A percentile compares a stretch with the other conserved stretches of the same genome.
Evolutionary conservation across 805 yeast species (phyloP).

Genomic region (Starmerella sp.): DNA sequence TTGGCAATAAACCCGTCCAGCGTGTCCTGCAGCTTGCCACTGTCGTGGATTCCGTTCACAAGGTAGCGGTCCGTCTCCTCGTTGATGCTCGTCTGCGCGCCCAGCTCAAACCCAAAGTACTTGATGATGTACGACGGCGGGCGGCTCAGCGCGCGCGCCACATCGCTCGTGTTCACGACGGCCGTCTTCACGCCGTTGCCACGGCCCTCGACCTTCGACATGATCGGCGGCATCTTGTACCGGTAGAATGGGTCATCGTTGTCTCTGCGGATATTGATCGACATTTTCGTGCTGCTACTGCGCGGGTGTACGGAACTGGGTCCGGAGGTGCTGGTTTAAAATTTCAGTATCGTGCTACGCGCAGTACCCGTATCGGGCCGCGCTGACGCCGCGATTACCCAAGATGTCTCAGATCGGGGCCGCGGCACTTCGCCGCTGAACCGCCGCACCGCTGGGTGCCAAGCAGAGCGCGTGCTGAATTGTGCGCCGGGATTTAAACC

Average conservation of each 20-base stretch:
- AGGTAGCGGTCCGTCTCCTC: constrained; percentile 76
- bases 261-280: constrained; percentile 87
- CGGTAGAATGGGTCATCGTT: constrained; percentile 98
- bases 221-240: constrained; percentile 97
- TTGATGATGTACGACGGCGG: constrained; percentile 88
- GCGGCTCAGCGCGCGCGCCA: constrained; percentile 86
- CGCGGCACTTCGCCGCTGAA: neutral
- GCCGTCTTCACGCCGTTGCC: constrained; percentile 99
- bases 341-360: neutral
- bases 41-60: constrained; percentile 91
- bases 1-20: constrained; percentile 88
- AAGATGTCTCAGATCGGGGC: neutral
- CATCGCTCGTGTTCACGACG: constrained; percentile 78
- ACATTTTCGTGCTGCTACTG: constrained; percentile 11
- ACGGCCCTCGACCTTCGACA: constrained; percentile 94
- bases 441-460: no score
- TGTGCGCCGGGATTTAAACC: no score
- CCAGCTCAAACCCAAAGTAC: constrained; percentile 91
- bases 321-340: neutral
- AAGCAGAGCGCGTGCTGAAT: no score
- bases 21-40: constrained; percentile 79
- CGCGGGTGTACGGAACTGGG: neutral
- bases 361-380: neutral
- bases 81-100: constrained; percentile 83
- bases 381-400: neutral